Evolutionary conservation across 768 basidiomycete species (phyloP), one percentile per base, ranked within the genome.

Genomic region (Candolleomyces eurysporus): DNA sequence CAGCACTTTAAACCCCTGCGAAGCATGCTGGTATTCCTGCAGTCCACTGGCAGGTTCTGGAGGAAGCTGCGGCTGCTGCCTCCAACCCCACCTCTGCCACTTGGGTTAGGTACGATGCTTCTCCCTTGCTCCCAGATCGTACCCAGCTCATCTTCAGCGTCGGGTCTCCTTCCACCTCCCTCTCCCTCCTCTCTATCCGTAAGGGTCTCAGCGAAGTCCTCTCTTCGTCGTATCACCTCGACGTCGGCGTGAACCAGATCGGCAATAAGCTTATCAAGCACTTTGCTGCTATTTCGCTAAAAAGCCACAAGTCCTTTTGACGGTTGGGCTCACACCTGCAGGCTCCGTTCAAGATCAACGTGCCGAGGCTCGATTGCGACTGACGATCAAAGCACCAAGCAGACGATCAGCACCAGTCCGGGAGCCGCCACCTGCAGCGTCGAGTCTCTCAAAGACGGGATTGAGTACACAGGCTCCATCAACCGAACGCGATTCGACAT

Each of bases 201-300:
- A 82, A 89, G 36, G 90, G 91, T n/a, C 84, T 93, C 61, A 82
- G 84, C 5, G 82, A 88, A 68, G 73, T 84, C 57, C 75, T 94
- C 30, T 84, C 84, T 3, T 79, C 84, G 0, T 76, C 81, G 7
- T 74, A 78, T 17, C 75, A 75, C 39, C 71, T 79, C 40, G 66
- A 71, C 30, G 71, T 89, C 50, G 87, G 88, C 5, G 91, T 88
- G 0, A 83, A 90, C 65, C 81, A 83, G 61, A 86, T 96, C 68
- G 92, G 94, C 75, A 84, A 86, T 62, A 84, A 88, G 69, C 82
- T 98, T 45, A 86, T 97, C 77, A 89, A 90, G 62, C 92, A 91
- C 79, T 97, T 99, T 73, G 87, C 91, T 57, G 88, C 94, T 70
- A 99, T 65, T 99, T 99, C 74, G 91, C 91, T 53, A 98, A 98